Percentiles rank a stretch among this genome's conserved stretches.
Evolutionary conservation across 768 basidiomycete species (phyloP).

Genomic region (Russula abietina): DNA sequence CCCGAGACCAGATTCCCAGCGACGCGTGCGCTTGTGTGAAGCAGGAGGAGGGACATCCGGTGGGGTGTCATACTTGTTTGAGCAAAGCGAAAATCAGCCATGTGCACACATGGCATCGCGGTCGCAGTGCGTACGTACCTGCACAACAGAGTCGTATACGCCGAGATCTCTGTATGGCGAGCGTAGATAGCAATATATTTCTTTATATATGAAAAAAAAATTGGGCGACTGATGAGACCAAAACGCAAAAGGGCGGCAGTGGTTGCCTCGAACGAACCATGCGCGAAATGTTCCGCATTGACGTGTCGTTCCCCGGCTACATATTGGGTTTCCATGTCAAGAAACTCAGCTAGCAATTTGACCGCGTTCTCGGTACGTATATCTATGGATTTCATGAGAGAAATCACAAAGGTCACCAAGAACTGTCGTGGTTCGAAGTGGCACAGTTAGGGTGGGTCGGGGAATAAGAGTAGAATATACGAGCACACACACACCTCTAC

Average conservation of each 20-base stretch:
- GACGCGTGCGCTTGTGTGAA: conserved; percentile 28
- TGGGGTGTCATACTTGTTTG: conserved; percentile 55
- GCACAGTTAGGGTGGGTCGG: conserved; percentile 5
- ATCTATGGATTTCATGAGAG: conserved; percentile 88
- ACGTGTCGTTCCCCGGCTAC: conserved; percentile 48
- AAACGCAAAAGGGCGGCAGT: not conserved
- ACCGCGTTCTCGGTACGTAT: conserved; percentile 87
- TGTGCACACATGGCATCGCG: not conserved
- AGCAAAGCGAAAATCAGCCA: not conserved
- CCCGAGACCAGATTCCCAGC: conserved; percentile 27
- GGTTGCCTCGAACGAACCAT: conserved; percentile 51
- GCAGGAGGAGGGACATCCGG: conserved; percentile 37
- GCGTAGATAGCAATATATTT: conserved; percentile 83
- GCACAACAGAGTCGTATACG: conserved; percentile 73
- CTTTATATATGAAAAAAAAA: conserved; percentile 55
- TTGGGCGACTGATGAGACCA: not conserved
- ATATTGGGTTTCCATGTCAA: conserved; percentile 68
- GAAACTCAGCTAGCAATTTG: conserved; percentile 77
- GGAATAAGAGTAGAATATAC: not conserved
- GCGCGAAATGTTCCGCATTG: conserved; percentile 91
- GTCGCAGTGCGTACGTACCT: conserved; percentile 42
- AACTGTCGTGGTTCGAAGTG: conserved; percentile 48
- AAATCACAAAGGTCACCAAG: conserved; percentile 80
- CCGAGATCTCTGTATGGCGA: conserved; percentile 84
- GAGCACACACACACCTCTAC: conserved; percentile 61